Percentiles rank a stretch among this genome's conserved stretches.
These are phyloP conservation scores for sorghum (Sorghum bicolor) DNA, from an alignment of 176 grass and related monocot genomes.

Conservation along the genomic window DNA sequence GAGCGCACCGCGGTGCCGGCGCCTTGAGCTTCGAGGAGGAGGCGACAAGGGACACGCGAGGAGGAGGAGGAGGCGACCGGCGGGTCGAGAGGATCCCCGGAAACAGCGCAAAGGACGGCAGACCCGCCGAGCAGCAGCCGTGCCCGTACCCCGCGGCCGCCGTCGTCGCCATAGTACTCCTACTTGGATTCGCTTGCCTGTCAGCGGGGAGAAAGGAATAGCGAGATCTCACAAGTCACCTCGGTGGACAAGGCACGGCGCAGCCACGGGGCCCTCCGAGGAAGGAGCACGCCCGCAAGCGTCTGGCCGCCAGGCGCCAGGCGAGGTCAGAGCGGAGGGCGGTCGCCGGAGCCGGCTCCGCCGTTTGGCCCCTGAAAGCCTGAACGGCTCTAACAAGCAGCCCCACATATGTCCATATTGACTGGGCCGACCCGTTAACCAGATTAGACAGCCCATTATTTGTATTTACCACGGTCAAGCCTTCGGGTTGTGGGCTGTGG, in stretches of 20 bases:
- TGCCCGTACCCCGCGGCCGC: neutral
- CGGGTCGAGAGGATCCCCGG: neutral
- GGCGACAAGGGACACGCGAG: neutral
- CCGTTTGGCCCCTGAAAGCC: conserved; percentile 3
- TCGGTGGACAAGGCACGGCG: neutral
- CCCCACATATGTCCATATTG: neutral
- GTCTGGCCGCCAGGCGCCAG: neutral
- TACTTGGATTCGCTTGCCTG: too few species aligned
- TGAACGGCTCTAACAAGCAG: neutral
- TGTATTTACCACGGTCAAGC: neutral
- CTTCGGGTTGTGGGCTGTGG: neutral
- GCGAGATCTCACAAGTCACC: neutral
- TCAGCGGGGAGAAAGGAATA: neutral
- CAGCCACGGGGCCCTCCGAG: neutral
- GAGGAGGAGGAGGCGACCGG: neutral
- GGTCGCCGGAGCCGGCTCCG: neutral
- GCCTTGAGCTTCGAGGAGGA: conserved; percentile 10
- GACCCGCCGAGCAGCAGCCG: neutral
- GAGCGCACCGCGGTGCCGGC: neutral
- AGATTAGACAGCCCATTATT: neutral
- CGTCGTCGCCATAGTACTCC: too few species aligned
- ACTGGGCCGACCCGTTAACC: neutral
- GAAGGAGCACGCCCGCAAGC: neutral
- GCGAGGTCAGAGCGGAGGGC: neutral
- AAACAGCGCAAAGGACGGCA: neutral